phyloP scores from a whole-genome alignment of 2,329 filamentous ascomycete genomes.

The Phoma sp. region DNA sequence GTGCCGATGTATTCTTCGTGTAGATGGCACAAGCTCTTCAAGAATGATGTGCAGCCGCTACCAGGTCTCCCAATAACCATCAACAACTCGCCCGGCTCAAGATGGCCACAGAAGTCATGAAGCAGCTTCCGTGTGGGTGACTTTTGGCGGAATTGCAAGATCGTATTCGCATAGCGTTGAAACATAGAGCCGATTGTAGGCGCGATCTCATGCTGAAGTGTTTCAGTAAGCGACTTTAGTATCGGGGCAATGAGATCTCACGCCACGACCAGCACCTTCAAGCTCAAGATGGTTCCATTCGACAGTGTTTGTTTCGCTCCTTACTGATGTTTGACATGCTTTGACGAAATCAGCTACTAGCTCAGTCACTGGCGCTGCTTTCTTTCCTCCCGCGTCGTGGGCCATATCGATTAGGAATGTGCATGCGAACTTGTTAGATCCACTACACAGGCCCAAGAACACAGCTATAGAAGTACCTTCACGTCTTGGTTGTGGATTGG shows the following conservation, averaged over 20 bases:
- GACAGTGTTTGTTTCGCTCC: conserved; percentile 3
- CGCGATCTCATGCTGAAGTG: conserved; percentile 1
- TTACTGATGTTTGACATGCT: conserved; percentile 4
- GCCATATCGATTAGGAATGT: background rate
- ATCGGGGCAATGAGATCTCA: background rate
- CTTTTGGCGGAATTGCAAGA: conserved; percentile 3
- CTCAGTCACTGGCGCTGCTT: background rate
- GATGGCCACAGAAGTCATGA: background rate
- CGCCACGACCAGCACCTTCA: conserved; percentile 11
- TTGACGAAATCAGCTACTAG: conserved; percentile 5
- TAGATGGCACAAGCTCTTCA: conserved; percentile 7
- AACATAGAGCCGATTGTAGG: conserved; percentile 9
- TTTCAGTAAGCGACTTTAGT: background rate
- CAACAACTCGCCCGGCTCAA: conserved; percentile 5
- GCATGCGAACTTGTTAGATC: background rate
- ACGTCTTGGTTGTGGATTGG: background rate
- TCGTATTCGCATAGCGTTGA: background rate
- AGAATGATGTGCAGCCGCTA: conserved; percentile 6
- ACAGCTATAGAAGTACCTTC: background rate
- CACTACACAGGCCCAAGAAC: background rate
- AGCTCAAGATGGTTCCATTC: conserved; percentile 8
- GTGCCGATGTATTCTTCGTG: conserved; percentile 8
- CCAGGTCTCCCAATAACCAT: conserved; percentile 5
- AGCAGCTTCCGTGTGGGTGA: conserved; percentile 4
- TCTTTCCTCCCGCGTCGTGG: background rate